phyloP scores from a whole-genome alignment of 2,329 filamentous ascomycete genomes.

The Magnaporthiopsis rhizophila region DNA sequence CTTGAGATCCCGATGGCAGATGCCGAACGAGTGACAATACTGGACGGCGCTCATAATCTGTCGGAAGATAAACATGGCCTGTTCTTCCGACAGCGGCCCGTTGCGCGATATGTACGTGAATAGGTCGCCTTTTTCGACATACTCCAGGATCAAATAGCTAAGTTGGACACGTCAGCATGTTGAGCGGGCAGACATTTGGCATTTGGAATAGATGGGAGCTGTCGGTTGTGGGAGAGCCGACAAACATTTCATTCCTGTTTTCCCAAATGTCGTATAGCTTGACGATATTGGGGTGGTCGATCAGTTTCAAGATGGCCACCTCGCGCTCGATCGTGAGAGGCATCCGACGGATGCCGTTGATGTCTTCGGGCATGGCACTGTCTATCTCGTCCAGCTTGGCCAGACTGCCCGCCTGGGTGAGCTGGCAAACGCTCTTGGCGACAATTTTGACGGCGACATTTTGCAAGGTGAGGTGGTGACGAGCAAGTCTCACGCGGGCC shows the following conservation, averaged over 20 bases:
- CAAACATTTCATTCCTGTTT: constrained; percentile 88
- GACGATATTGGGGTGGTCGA: constrained; percentile 92
- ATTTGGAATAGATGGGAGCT: background rate
- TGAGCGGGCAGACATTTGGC: background rate
- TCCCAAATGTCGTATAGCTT: constrained; percentile 97
- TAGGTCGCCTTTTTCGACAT: constrained; percentile 70
- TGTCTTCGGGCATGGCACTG: constrained; percentile 43
- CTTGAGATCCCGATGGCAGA: constrained; percentile 93
- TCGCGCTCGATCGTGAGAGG: constrained; percentile 89
- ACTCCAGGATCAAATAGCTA: constrained; percentile 92
- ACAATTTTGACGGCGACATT: constrained; percentile 93
- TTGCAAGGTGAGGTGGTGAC: constrained; percentile 70
- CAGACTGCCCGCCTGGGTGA: constrained; percentile 79
- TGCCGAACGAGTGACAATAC: constrained; percentile 90
- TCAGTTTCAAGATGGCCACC: constrained; percentile 93
- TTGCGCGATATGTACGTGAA: constrained; percentile 76
- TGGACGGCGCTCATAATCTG: constrained; percentile 89
- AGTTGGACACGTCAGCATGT: background rate
- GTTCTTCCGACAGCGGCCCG: constrained; percentile 68
- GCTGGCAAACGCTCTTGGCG: constrained; percentile 69
- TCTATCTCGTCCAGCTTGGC: constrained; percentile 73
- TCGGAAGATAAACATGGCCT: constrained; percentile 77
- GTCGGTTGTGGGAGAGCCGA: background rate
- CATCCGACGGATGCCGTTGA: constrained; percentile 59
- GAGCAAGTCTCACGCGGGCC: constrained; percentile 76